phyloP scores from a whole-genome alignment of 2,329 filamentous ascomycete species.

The Aotearoamyces nothofagi region DNA sequence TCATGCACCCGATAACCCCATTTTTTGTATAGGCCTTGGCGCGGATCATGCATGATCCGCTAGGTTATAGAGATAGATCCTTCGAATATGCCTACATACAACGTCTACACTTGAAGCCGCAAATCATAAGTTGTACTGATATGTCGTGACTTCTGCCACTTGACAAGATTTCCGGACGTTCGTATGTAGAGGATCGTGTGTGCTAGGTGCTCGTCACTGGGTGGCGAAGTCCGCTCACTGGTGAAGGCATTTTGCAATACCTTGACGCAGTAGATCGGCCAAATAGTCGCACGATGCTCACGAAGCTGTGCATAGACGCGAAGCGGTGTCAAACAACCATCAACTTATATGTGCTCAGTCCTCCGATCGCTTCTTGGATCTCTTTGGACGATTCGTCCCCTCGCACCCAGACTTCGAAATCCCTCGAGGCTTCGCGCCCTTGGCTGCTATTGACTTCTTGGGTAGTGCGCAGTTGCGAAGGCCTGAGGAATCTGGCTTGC shows the following conservation, averaged over 20 bases:
- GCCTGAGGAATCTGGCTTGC: too few relatives aligned
- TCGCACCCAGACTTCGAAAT: conserved; percentile 1
- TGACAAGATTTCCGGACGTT: too few relatives aligned
- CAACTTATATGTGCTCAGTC: conserved; percentile 1
- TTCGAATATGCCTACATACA: too few relatives aligned
- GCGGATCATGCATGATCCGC: too few relatives aligned
- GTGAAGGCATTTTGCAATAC: not conserved
- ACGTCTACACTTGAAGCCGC: too few relatives aligned
- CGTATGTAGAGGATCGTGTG: too few relatives aligned
- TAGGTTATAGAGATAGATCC: too few relatives aligned
- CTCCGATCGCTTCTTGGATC: conserved; percentile 1
- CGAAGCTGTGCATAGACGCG: not conserved
- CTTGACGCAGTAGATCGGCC: not conserved
- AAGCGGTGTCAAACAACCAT: conserved; percentile 1
- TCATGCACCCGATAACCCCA: too few relatives aligned
- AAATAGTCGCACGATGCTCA: not conserved
- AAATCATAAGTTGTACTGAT: too few relatives aligned
- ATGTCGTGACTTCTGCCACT: too few relatives aligned
- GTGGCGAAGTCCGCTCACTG: conserved; percentile 1
- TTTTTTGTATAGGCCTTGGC: too few relatives aligned
- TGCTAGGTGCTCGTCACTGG: conserved; percentile 1
- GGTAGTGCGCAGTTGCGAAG: not conserved
- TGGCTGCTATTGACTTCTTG: not conserved
- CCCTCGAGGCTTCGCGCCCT: not conserved
- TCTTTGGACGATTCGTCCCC: conserved; percentile 1